Evolutionary conservation across 176 grass and related monocot species (phyloP).

Genomic region (Aegilops longissima): DNA sequence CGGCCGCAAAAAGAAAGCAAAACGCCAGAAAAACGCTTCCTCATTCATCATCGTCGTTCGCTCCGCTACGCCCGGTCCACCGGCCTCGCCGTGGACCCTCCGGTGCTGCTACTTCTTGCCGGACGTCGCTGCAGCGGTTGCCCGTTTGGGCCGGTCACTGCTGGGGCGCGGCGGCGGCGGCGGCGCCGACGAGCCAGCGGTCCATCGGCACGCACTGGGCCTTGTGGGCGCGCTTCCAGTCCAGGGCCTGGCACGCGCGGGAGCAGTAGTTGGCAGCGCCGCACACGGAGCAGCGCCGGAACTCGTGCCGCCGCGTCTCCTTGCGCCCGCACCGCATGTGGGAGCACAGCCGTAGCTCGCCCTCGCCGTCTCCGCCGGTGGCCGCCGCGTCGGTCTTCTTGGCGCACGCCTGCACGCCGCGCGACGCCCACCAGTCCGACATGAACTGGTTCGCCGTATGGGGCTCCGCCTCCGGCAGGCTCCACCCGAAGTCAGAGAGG

Average conservation of each 20-base stretch:
- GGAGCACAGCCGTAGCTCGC: conserved; percentile 55
- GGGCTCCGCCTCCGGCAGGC: conserved; percentile 51
- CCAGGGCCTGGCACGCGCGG: conserved; percentile 82
- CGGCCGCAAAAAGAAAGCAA: neutral
- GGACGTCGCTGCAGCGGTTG: neutral
- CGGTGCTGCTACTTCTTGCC: neutral
- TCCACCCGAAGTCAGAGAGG: conserved; percentile 54
- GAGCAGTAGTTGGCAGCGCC: conserved; percentile 93
- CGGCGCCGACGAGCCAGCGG: conserved; percentile 42
- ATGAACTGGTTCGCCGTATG: conserved; percentile 78
- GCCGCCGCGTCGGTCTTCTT: neutral
- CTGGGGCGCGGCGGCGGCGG: neutral
- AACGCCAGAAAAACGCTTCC: neutral
- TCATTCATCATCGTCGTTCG: neutral
- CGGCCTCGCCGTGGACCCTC: conserved; percentile 13
- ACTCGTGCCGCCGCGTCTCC: conserved; percentile 85
- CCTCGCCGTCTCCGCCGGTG: neutral
- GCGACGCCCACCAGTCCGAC: conserved; percentile 56
- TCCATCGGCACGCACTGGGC: conserved; percentile 60
- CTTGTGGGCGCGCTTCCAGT: conserved; percentile 76
- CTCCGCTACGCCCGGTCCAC: conserved; percentile 33
- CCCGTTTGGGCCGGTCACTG: neutral
- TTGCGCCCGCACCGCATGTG: conserved; percentile 60
- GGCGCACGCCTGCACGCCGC: neutral
- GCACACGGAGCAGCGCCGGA: conserved; percentile 85